Conservation (phyloP, 1,284 basidiomycete species). For the Entoloma clypeatum region DNA sequence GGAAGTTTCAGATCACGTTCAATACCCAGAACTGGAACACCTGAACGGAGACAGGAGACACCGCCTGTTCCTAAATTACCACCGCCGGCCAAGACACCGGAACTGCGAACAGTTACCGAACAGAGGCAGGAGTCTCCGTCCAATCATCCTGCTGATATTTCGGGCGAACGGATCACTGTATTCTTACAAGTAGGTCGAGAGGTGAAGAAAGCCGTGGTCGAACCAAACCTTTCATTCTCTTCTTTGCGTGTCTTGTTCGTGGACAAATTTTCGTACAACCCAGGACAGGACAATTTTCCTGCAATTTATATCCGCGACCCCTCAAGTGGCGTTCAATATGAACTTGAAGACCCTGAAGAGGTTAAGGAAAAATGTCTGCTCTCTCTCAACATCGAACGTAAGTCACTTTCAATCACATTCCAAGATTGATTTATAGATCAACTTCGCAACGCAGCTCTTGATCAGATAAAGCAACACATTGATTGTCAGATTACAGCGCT, state of each 20-base stretch:
- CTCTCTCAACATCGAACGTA: constrained; percentile 95
- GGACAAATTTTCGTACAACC: constrained; percentile 93
- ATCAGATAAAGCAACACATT: constrained; percentile 98
- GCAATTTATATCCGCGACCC: constrained; percentile 94
- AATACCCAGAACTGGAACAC: constrained; percentile 34
- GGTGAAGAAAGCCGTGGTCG: constrained; percentile 83
- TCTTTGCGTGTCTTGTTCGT: constrained; percentile 86
- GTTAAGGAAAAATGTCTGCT: constrained; percentile 85
- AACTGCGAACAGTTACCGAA: constrained; percentile 21
- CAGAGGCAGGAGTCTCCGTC: constrained; percentile 17
- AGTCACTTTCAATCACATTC: constrained; percentile 32
- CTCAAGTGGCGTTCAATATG: constrained; percentile 89
- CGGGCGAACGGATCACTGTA: constrained; percentile 52
- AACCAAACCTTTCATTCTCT: constrained; percentile 67
- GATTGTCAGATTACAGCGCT: constrained; percentile 84
- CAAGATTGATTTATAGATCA: constrained; percentile 2
- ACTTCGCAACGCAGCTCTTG: constrained; percentile 62
- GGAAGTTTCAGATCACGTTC: constrained; percentile 26
- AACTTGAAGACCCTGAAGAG: constrained; percentile 94
- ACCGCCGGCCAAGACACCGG: constrained; percentile 34
- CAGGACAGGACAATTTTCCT: constrained; percentile 91
- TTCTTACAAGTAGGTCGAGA: constrained; percentile 92
- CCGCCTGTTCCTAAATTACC: constrained; percentile 48
- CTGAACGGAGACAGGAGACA: constrained; percentile 30
- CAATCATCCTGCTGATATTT: constrained; percentile 20